Conservation (phyloP, 371 early-diverging fungal genomes). For the Haplosporangium sp. region DNA sequence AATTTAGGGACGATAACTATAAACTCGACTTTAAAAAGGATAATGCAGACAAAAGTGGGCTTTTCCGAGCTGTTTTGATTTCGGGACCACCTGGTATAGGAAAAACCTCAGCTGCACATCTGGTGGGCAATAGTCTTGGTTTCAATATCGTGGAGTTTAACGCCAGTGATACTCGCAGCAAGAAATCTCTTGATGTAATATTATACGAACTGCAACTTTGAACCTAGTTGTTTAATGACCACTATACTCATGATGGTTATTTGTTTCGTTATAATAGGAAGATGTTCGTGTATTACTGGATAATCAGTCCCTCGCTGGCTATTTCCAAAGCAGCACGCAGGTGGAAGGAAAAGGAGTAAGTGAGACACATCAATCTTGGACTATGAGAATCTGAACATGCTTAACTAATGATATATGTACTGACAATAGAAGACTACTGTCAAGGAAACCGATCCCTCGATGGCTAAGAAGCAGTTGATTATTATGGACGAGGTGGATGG, state of each 20-base stretch:
- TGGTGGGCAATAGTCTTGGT: slow-evolving; percentile 85
- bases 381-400: too few relatives aligned
- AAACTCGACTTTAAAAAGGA: slow-evolving; percentile 54
- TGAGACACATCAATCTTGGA: slow-evolving; percentile 7
- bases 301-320: slow-evolving; percentile 65
- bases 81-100: slow-evolving; percentile 99
- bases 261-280: slow-evolving; percentile 30
- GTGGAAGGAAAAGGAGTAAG: slow-evolving; percentile 42
- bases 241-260: background rate
- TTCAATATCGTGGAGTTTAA: slow-evolving; percentile 97
- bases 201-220: background rate
- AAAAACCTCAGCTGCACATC: slow-evolving; percentile 97
- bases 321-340: slow-evolving; percentile 33
- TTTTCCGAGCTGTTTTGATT: slow-evolving; percentile 83
- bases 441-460: slow-evolving; percentile 23
- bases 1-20: slow-evolving; percentile 54
- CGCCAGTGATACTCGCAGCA: slow-evolving; percentile 98
- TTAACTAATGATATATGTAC: too few relatives aligned
- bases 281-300: slow-evolving; percentile 61
- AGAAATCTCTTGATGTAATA: slow-evolving; percentile 83
- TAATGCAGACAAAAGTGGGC: slow-evolving; percentile 49
- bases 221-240: too few relatives aligned
- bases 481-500: slow-evolving; percentile 99
- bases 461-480: slow-evolving; percentile 73
- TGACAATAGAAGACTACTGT: slow-evolving; percentile 27